Conservation (phyloP, 2,329 filamentous ascomycete species). For the Ceratocystis smalleyi region DNA sequence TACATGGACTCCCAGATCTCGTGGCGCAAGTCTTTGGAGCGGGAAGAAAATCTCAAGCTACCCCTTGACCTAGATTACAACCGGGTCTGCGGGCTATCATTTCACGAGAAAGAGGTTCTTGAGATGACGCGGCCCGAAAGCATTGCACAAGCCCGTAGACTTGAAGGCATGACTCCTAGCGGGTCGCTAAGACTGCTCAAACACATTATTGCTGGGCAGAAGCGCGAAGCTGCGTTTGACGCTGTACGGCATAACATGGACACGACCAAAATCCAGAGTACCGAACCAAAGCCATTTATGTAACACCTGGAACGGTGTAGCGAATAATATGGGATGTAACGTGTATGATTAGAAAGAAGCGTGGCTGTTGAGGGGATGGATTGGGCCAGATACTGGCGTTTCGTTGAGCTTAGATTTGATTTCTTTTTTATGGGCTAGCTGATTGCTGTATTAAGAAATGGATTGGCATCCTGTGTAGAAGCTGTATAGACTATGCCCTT, state of each 20-base stretch:
- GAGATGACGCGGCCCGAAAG: conserved; percentile 61
- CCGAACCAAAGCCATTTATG: not conserved
- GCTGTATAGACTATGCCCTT: not conserved
- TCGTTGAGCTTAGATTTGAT: not conserved
- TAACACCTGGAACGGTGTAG: not conserved
- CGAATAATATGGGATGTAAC: not conserved
- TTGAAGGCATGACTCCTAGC: conserved; percentile 61
- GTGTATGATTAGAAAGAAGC: not conserved
- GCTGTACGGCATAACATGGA: conserved; percentile 6
- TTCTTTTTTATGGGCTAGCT: not conserved
- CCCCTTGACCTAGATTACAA: conserved; percentile 66
- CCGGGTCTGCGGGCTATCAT: conserved; percentile 55
- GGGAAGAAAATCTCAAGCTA: conserved; percentile 60
- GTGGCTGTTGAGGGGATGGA: not conserved
- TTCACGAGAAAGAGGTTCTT: conserved; percentile 61
- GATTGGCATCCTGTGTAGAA: conserved; percentile 6
- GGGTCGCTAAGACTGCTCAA: conserved; percentile 46
- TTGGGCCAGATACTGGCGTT: not conserved
- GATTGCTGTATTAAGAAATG: not conserved
- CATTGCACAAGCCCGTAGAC: conserved; percentile 70
- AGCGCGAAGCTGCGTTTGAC: conserved; percentile 14
- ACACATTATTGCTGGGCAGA: conserved; percentile 31
- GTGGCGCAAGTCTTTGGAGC: conserved; percentile 49
- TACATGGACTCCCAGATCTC: conserved; percentile 62
- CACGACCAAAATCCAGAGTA: not conserved